A percentile compares a stretch with the other conserved stretches of the same genome.
Conservation (phyloP, 257 asterid genomes). For the Misopates orontium region DNA sequence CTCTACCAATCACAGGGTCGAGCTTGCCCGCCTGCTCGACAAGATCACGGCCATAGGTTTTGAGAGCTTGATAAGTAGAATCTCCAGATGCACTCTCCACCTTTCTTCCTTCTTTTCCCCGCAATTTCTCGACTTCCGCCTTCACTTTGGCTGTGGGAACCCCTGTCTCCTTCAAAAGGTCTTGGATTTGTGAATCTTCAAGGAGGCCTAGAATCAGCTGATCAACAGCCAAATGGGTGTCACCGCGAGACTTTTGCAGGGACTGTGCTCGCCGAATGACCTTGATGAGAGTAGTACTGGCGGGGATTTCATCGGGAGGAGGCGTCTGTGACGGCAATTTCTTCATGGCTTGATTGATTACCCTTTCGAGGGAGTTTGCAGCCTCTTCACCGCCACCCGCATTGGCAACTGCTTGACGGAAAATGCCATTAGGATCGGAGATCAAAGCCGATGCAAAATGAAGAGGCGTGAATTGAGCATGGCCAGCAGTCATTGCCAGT, state of each 20-base stretch:
- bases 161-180: slow-evolving; percentile 58
- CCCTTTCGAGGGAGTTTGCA: slow-evolving; percentile 48
- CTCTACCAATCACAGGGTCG: slow-evolving; percentile 73
- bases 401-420: slow-evolving; percentile 57
- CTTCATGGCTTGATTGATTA: slow-evolving; percentile 50
- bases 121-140: slow-evolving; percentile 56
- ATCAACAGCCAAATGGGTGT: slow-evolving; percentile 65
- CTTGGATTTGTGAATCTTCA: slow-evolving; percentile 63
- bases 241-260: slow-evolving; percentile 53
- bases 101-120: slow-evolving; percentile 63
- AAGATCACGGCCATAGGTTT: slow-evolving; percentile 68
- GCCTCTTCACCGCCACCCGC: slow-evolving; percentile 58
- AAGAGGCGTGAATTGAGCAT: slow-evolving; percentile 71
- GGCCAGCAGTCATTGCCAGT: slow-evolving; percentile 58
- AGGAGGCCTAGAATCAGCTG: slow-evolving; percentile 61
- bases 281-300: slow-evolving; percentile 61
- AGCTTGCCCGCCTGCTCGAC: slow-evolving; percentile 78
- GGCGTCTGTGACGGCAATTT: slow-evolving; percentile 62
- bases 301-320: slow-evolving; percentile 61
- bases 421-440: slow-evolving; percentile 52
- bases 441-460: slow-evolving; percentile 57
- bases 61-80: slow-evolving; percentile 52
- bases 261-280: slow-evolving; percentile 65
- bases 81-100: slow-evolving; percentile 81
- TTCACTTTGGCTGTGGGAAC: slow-evolving; percentile 46